Evolutionary conservation across 306 rosid species (phyloP), one percentile per base, ranked within the genome.

Genomic region (Myrica gale): DNA sequence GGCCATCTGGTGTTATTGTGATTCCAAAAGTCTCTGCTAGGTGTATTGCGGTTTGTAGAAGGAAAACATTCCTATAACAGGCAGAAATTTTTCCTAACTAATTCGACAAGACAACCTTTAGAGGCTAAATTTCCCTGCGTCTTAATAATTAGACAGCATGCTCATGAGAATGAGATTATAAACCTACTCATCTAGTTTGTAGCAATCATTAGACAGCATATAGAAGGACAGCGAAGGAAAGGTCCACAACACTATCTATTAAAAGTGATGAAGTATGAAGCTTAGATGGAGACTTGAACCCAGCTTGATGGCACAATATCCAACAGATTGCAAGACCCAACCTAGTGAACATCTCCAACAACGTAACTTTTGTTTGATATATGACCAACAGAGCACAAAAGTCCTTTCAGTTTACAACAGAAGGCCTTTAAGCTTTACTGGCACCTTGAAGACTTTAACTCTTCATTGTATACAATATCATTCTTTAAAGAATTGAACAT

Each of bases 181-280:
- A 3, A 6, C 37, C 23, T 61, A 39, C 48, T 61, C 10, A 62
- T 74, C 62, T 62, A 42, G 68, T 23, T 21, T 32, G 47, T 32
- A 41, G 43, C 45, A 58, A 20, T 9, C 63, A 60, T 11, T 11
- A 61, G 44, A 51, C 54, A 50, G 10, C 70, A 70, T 51, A 37
- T 21, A 8, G 47, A 76, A 68, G 50, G 50, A 55, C 53, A 26
- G 26, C 12, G 19, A 61, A 32, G n/a, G 3, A 26, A 61, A 37
- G 19, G 68, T 61, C 68, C n/a, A 32, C 3, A 26, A 32, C 44
- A 61, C 39, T 12, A 61, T 32, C 66, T 41, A 16, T 20, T 65
- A 9, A 6, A 76, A 52, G 50, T 78, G 15, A 57, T 41, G 23
- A 58, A n/a, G 63, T 60, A 39, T 71, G 37, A 16, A 58, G 62